Evolutionary conservation across 2,329 filamentous ascomycete genomes (phyloP).

Genomic region (Diaporthe batatas): DNA sequence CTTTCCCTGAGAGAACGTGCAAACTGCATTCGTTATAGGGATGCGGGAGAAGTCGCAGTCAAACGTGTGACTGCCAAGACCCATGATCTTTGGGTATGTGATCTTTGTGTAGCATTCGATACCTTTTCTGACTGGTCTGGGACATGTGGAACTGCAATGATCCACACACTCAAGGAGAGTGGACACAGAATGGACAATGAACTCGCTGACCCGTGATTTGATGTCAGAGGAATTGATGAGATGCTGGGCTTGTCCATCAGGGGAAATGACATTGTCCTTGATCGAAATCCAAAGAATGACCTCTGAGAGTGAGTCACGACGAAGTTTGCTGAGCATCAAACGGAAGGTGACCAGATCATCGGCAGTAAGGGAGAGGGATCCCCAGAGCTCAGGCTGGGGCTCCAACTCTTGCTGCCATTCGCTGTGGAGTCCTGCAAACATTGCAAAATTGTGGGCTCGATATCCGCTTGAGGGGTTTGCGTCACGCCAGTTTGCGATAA

Average conservation of each 20-base stretch:
- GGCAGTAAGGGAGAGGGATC: not conserved
- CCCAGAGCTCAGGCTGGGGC: not conserved
- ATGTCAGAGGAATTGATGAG: rapidly evolving
- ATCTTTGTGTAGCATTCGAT: not conserved
- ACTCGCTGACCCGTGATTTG: too few relatives aligned
- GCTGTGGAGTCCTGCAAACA: not conserved
- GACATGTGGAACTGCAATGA: rapidly evolving
- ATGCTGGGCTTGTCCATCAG: too few relatives aligned
- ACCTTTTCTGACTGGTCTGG: not conserved
- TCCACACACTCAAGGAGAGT: not conserved
- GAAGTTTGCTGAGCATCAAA: not conserved
- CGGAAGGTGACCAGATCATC: not conserved
- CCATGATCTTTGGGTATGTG: not conserved
- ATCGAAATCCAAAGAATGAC: not conserved
- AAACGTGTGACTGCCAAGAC: too few relatives aligned
- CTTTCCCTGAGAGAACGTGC: not conserved
- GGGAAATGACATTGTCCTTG: not conserved
- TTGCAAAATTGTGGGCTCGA: not conserved
- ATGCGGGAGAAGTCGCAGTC: not conserved
- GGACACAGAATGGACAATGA: not conserved
- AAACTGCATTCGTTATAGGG: not conserved
- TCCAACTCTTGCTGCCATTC: slow-evolving; percentile 7
- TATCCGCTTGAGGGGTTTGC: too few relatives aligned
- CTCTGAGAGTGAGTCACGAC: not conserved
- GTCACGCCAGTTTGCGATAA: not conserved